Percentiles rank a stretch among this genome's conserved stretches.
Conservation (phyloP, 2,329 filamentous ascomycete genomes). For the Pseudogymnoascus sp. region DNA sequence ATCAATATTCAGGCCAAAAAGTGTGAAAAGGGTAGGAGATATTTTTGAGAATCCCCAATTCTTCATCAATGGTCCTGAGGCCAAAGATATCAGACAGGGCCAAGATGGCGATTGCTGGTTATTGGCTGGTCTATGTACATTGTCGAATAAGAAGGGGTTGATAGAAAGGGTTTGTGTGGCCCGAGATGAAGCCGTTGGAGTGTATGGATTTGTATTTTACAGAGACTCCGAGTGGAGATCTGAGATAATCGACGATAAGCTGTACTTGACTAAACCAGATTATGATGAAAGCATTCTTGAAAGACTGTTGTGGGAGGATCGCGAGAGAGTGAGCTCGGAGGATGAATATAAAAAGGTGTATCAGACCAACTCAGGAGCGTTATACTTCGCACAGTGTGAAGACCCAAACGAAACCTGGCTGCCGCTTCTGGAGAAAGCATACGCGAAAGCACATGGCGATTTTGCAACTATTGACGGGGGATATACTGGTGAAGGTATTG, state of each 20-base stretch:
- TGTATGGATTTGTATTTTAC: constrained; percentile 87
- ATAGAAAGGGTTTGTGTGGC: constrained; percentile 71
- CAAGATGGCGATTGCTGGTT: constrained; percentile 80
- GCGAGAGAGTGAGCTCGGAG: constrained; percentile 67
- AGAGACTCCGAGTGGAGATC: constrained; percentile 88
- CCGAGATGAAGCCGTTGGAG: constrained; percentile 66
- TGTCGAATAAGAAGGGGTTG: constrained; percentile 65
- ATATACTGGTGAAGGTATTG: constrained; percentile 51
- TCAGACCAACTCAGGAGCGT: constrained; percentile 67
- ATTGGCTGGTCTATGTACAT: constrained; percentile 69
- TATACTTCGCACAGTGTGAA: constrained; percentile 72
- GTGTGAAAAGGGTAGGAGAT: constrained; percentile 69
- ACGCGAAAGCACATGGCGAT: constrained; percentile 74
- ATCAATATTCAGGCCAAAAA: constrained; percentile 46
- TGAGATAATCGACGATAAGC: constrained; percentile 84
- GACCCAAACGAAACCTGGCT: constrained; percentile 79
- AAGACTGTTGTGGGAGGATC: constrained; percentile 66
- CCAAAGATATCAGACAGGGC: constrained; percentile 75
- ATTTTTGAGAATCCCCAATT: constrained; percentile 74
- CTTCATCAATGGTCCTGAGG: constrained; percentile 69
- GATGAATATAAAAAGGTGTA: constrained; percentile 61
- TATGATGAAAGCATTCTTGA: constrained; percentile 75
- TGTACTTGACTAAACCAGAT: constrained; percentile 74
- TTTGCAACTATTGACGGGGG: constrained; percentile 70
- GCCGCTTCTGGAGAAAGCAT: constrained; percentile 73